A percentile compares a stretch with the other conserved stretches of the same genome.
Conservation (phyloP, 495 filamentous ascomycete genomes). For the Penicillium macrosclerotiorum region DNA sequence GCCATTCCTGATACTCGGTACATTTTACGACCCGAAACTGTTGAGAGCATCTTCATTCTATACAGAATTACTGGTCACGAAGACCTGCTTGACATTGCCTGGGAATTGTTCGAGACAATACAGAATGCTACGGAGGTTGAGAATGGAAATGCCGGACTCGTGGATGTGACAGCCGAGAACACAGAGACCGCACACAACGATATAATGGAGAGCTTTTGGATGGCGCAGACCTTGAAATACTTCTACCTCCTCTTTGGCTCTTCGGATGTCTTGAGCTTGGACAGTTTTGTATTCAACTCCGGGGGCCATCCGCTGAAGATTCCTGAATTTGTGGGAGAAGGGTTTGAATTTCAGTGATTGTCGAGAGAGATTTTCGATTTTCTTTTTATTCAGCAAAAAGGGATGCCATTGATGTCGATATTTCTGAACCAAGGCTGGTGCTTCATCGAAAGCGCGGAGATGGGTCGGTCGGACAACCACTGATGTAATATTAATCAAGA, state of each 20-base stretch:
- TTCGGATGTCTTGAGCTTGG: conserved; percentile 60
- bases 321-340: background rate
- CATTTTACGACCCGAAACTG: conserved; percentile 51
- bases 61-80: conserved; percentile 61
- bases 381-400: too few species aligned
- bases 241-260: conserved; percentile 65
- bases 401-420: too few species aligned
- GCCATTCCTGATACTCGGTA: conserved; percentile 35
- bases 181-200: conserved; percentile 28
- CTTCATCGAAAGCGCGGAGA: too few species aligned
- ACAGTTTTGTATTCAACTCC: conserved; percentile 68
- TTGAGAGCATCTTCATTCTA: conserved; percentile 61
- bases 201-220: conserved; percentile 55
- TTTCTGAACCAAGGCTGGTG: too few species aligned
- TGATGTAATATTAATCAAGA: too few species aligned
- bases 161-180: conserved; percentile 33
- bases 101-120: conserved; percentile 62
- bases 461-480: too few species aligned
- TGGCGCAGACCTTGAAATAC: conserved; percentile 70
- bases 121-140: conserved; percentile 46
- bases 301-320: conserved; percentile 46
- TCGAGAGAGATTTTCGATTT: too few species aligned
- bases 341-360: background rate
- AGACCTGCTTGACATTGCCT: conserved; percentile 56
- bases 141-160: conserved; percentile 47